phyloP scores from a whole-genome alignment of 805 yeast genomes.

The Candida peoriensis region DNA sequence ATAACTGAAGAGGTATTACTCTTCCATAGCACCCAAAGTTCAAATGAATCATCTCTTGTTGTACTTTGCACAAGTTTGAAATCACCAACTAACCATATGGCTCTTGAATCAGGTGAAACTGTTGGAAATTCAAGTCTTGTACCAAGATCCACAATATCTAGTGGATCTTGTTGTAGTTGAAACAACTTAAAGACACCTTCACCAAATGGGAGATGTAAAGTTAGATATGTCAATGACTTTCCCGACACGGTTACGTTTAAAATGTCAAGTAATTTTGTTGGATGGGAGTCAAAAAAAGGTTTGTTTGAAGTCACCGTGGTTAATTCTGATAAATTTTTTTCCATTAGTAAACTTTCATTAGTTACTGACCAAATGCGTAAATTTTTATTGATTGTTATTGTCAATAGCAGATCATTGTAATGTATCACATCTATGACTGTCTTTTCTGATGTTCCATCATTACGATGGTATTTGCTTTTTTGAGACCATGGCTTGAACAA shows the following conservation, averaged over 20 bases:
- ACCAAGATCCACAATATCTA: slow-evolving; percentile 25
- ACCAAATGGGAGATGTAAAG: slow-evolving; percentile 37
- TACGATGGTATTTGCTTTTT: slow-evolving; percentile 30
- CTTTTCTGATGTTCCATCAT: slow-evolving; percentile 34
- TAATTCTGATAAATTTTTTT: slow-evolving; percentile 17
- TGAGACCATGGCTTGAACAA: slow-evolving; percentile 25
- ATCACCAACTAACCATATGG: slow-evolving; percentile 47
- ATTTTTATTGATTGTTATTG: slow-evolving; percentile 49
- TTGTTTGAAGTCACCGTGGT: slow-evolving; percentile 13
- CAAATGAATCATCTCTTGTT: slow-evolving; percentile 15
- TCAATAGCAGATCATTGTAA: slow-evolving; percentile 30
- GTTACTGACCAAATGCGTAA: slow-evolving; percentile 58
- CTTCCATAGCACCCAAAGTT: slow-evolving; percentile 52
- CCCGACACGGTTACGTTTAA: slow-evolving; percentile 5
- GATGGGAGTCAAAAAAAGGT: slow-evolving; percentile 26
- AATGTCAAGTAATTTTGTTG: slow-evolving; percentile 26
- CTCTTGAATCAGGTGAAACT: slow-evolving; percentile 28
- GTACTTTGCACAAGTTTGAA: slow-evolving; percentile 26
- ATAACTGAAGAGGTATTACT: slow-evolving; percentile 51
- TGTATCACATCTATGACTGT: slow-evolving; percentile 28
- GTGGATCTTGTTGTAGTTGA: slow-evolving; percentile 16
- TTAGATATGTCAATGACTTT: slow-evolving; percentile 20
- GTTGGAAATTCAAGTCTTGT: slow-evolving; percentile 24
- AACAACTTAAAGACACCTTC: slow-evolving; percentile 40
- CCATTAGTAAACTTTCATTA: slow-evolving; percentile 26